Evolutionary conservation across 2,329 filamentous ascomycete genomes (phyloP).

Genomic region (Ophiocordyceps sinensis): DNA sequence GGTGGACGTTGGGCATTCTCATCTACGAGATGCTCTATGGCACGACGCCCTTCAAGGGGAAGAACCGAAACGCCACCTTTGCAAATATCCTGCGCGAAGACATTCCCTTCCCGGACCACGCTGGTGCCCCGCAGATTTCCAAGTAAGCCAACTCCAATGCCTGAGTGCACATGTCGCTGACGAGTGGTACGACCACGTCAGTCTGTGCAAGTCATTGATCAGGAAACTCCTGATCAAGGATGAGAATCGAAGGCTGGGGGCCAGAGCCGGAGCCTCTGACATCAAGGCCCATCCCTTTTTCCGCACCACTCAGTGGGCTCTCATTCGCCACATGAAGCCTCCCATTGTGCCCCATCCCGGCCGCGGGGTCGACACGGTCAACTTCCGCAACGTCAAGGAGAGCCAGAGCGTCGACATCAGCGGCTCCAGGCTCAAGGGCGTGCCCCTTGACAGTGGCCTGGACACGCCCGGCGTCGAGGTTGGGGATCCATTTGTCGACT

Average conservation of each 20-base stretch:
- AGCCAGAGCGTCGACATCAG: slow-evolving; percentile 85
- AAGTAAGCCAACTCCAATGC: slow-evolving; percentile 47
- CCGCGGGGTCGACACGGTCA: slow-evolving; percentile 81
- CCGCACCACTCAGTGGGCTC: slow-evolving; percentile 86
- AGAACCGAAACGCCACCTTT: slow-evolving; percentile 96
- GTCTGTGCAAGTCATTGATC: slow-evolving; percentile 91
- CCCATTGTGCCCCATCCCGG: slow-evolving; percentile 90
- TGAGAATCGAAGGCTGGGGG: slow-evolving; percentile 82
- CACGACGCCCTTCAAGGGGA: slow-evolving; percentile 97
- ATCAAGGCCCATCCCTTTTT: slow-evolving; percentile 97
- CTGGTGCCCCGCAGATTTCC: slow-evolving; percentile 70
- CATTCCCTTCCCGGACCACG: slow-evolving; percentile 86
- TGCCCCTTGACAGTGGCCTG: slow-evolving; percentile 73
- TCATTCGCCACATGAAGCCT: slow-evolving; percentile 94
- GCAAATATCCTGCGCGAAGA: slow-evolving; percentile 94
- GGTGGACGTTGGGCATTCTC: slow-evolving; percentile 96
- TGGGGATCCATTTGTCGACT: slow-evolving; percentile 90
- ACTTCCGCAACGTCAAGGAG: slow-evolving; percentile 97
- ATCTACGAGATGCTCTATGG: slow-evolving; percentile 99
- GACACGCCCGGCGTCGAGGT: slow-evolving; percentile 72
- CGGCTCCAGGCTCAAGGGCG: slow-evolving; percentile 53
- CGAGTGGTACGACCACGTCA: slow-evolving; percentile 18
- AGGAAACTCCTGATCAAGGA: slow-evolving; percentile 97
- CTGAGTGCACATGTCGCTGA: neutral
- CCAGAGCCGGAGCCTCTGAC: slow-evolving; percentile 87